These are phyloP conservation scores for Suillus brevipes DNA, from an alignment of 768 basidiomycete genomes.

Conservation along the genomic window DNA sequence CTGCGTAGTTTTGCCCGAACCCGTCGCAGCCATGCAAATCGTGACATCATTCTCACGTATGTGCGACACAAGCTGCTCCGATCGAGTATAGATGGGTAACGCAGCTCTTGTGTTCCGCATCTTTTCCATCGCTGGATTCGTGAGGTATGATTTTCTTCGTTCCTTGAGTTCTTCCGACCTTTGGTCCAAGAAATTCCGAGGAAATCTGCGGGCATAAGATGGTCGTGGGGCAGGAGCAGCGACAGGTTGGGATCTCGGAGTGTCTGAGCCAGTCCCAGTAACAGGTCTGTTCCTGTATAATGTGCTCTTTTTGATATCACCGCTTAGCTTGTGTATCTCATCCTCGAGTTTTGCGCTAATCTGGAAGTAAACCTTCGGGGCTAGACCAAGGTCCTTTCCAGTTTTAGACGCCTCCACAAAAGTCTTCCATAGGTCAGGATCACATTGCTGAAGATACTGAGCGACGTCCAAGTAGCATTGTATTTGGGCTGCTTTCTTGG, in stretches of 20 bases:
- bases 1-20: slow-evolving; percentile 94
- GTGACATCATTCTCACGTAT: slow-evolving; percentile 81
- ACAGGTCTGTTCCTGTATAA: slow-evolving; percentile 69
- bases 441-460: slow-evolving; percentile 83
- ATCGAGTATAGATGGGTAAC: slow-evolving; percentile 75
- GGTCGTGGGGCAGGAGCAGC: slow-evolving; percentile 12
- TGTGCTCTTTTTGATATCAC: slow-evolving; percentile 59
- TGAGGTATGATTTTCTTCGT: slow-evolving; percentile 58
- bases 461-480: slow-evolving; percentile 87
- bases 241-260: slow-evolving; percentile 6
- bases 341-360: slow-evolving; percentile 66
- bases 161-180: slow-evolving; percentile 62
- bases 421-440: slow-evolving; percentile 74
- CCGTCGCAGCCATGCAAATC: slow-evolving; percentile 86
- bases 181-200: slow-evolving; percentile 33
- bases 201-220: slow-evolving; percentile 28
- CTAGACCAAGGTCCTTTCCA: slow-evolving; percentile 70
- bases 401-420: slow-evolving; percentile 62
- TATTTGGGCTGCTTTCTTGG: slow-evolving; percentile 71
- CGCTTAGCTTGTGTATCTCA: slow-evolving; percentile 67
- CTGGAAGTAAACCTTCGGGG: slow-evolving; percentile 65
- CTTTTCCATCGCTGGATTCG: slow-evolving; percentile 55
- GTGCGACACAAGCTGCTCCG: slow-evolving; percentile 64
- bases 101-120: slow-evolving; percentile 68
- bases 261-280: slow-evolving; percentile 19